Evolutionary conservation across 345 rosid species (phyloP).

Genomic region (Toxicodendron radicans): DNA sequence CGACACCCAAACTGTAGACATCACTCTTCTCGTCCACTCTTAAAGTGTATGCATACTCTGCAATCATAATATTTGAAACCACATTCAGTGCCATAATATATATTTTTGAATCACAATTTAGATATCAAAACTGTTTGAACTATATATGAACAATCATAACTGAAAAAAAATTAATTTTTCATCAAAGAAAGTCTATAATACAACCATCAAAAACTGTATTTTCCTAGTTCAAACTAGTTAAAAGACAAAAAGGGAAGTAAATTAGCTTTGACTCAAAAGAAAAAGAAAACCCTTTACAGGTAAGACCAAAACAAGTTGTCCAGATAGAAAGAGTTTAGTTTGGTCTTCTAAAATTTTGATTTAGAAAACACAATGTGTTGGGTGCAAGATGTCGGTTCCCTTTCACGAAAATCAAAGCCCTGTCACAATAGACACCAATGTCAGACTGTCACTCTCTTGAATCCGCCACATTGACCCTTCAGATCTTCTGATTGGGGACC

Average conservation of each 20-base stretch:
- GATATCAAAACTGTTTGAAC: no score
- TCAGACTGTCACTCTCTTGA: not conserved
- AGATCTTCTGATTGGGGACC: not conserved
- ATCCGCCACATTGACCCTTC: slow-evolving; percentile 14
- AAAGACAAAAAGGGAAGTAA: not conserved
- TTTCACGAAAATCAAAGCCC: slow-evolving; percentile 30
- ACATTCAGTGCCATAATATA: no score
- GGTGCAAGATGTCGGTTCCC: slow-evolving; percentile 22
- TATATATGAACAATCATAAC: no score
- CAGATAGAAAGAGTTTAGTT: not conserved
- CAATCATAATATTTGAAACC: not conserved
- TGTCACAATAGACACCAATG: slow-evolving; percentile 22
- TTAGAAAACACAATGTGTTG: not conserved
- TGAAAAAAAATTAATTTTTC: no score
- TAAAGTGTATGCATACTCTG: slow-evolving; percentile 73
- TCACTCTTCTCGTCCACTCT: slow-evolving; percentile 76
- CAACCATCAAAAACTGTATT: no score
- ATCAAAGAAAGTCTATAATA: no score
- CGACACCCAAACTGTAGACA: slow-evolving; percentile 76
- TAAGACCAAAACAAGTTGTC: slow-evolving; percentile 1
- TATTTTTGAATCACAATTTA: no score
- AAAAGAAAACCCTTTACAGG: slow-evolving; percentile 7
- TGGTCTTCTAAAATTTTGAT: not conserved
- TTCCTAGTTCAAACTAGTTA: no score
- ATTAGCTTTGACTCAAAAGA: no score